Conservation (phyloP, 208 protist genomes). For the Trypanosoma grayi region DNA sequence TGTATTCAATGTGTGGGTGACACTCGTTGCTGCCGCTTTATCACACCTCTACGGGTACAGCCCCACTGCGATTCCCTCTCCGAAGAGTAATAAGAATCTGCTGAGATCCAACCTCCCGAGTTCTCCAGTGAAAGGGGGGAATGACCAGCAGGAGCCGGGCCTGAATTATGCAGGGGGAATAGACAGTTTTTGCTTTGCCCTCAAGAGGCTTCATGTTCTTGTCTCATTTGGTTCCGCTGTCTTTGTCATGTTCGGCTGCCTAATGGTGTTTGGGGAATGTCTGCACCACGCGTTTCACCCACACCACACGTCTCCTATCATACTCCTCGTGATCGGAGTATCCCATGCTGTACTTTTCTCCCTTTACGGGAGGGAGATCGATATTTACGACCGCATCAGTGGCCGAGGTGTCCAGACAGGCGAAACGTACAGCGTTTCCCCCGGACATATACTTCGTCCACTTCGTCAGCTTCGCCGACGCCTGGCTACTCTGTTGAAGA, state of each 20-base stretch:
- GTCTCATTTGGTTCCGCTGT: slow-evolving; percentile 48
- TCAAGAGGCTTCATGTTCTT: slow-evolving; percentile 43
- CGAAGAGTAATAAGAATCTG: background rate
- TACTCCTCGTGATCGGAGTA: slow-evolving; percentile 24
- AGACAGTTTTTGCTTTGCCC: slow-evolving; percentile 51
- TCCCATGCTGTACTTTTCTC: slow-evolving; percentile 39
- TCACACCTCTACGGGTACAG: slow-evolving; percentile 15
- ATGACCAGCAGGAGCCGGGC: background rate
- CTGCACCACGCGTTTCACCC: slow-evolving; percentile 40
- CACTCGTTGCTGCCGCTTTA: slow-evolving; percentile 37
- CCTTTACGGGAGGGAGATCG: slow-evolving; percentile 41
- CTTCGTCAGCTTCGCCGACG: background rate
- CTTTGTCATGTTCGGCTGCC: slow-evolving; percentile 61
- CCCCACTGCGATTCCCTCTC: background rate
- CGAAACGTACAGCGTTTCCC: slow-evolving; percentile 14
- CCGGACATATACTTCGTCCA: background rate
- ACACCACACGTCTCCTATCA: slow-evolving; percentile 25
- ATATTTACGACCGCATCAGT: slow-evolving; percentile 47
- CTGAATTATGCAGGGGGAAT: background rate
- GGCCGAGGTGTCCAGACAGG: slow-evolving; percentile 22
- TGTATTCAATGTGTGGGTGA: slow-evolving; percentile 38
- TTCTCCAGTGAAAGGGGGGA: background rate
- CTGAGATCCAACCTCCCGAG: background rate
- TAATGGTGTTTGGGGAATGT: slow-evolving; percentile 46
- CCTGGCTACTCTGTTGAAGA: background rate